Conservation (phyloP, 2,329 filamentous ascomycete genomes). For the Aurifilum marmelostoma region DNA sequence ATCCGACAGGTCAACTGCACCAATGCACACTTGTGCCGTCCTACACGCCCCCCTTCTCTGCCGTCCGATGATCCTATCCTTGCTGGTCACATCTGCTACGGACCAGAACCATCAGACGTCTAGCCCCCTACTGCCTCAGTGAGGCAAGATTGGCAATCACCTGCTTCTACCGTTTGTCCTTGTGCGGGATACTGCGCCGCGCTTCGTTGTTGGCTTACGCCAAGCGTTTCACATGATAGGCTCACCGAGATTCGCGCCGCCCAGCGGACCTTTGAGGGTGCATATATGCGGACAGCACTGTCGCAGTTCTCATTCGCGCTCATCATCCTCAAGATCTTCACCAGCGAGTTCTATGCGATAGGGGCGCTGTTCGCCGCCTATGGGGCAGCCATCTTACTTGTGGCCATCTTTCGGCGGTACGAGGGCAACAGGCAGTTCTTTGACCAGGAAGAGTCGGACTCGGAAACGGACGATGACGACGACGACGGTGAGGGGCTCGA, state of each 20-base stretch:
- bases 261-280: slow-evolving; percentile 95
- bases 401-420: slow-evolving; percentile 82
- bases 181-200: background rate
- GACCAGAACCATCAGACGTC: background rate
- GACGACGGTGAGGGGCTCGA: slow-evolving; percentile 23
- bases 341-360: slow-evolving; percentile 92
- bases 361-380: slow-evolving; percentile 96
- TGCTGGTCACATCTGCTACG: background rate
- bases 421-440: slow-evolving; percentile 97
- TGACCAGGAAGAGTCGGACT: slow-evolving; percentile 50
- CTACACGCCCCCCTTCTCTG: background rate
- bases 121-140: background rate
- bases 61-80: background rate
- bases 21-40: slow-evolving; percentile 6
- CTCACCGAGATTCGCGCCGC: slow-evolving; percentile 93
- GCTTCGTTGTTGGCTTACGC: slow-evolving; percentile 16
- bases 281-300: slow-evolving; percentile 92
- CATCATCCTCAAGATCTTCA: slow-evolving; percentile 95
- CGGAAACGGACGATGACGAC: slow-evolving; percentile 36
- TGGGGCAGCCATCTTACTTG: slow-evolving; percentile 79
- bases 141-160: slow-evolving; percentile 1
- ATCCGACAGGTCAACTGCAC: slow-evolving; percentile 7
- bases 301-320: slow-evolving; percentile 95
- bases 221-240: slow-evolving; percentile 40
- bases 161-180: background rate